These are phyloP conservation scores for Gremmenia infestans DNA, from an alignment of 2,329 filamentous ascomycete genomes.

Conservation along the genomic window DNA sequence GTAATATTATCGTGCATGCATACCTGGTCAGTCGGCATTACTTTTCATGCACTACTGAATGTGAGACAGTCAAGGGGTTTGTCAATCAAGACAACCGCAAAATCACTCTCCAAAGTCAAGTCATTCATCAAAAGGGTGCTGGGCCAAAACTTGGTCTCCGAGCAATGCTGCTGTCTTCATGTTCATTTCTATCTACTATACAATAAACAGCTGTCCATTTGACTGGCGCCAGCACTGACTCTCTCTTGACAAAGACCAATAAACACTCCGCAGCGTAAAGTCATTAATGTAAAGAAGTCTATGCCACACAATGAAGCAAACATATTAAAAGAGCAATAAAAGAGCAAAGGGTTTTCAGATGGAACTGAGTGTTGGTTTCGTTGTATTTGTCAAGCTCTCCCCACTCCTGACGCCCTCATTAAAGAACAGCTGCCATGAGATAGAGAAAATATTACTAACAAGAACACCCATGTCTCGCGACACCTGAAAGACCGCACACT, in stretches of 20 bases:
- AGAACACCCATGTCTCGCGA: conserved; percentile 17
- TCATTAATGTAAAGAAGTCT: conserved; percentile 13
- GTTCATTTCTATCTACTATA: conserved; percentile 1
- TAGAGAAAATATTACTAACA: not conserved
- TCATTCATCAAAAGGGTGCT: conserved; percentile 9
- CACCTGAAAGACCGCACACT: conserved; percentile 35
- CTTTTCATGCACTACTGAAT: too few species aligned
- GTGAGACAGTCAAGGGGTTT: too few species aligned
- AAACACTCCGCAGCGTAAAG: conserved; percentile 22
- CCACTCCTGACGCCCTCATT: conserved; percentile 1
- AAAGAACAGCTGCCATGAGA: conserved; percentile 1
- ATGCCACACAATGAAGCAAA: conserved; percentile 2
- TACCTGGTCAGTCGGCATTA: too few species aligned
- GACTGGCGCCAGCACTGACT: conserved; percentile 11
- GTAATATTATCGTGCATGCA: too few species aligned
- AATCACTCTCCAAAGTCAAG: not conserved
- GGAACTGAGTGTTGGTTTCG: conserved; percentile 15
- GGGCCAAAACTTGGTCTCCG: conserved; percentile 26
- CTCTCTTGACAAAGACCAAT: conserved; percentile 15
- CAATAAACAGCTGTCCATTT: conserved; percentile 4
- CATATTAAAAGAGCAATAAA: not conserved
- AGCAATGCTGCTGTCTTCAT: conserved; percentile 19
- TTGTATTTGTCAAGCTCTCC: conserved; percentile 13
- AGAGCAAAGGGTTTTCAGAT: conserved; percentile 5
- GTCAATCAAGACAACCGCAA: too few species aligned